Conservation (phyloP, 176 grass and related monocot species). For the Poa pratensis region DNA sequence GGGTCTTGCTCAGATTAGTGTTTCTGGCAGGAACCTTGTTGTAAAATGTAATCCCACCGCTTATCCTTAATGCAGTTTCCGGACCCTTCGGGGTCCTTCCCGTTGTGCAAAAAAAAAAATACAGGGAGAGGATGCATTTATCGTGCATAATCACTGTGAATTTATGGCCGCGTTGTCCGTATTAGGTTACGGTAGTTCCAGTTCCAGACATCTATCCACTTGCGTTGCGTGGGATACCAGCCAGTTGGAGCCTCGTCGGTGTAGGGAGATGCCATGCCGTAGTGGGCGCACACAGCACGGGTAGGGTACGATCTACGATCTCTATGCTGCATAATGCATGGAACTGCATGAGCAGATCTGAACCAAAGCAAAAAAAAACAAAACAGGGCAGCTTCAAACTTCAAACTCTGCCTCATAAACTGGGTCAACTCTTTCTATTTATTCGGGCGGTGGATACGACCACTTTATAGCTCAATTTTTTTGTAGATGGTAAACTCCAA, state of each 20-base stretch:
- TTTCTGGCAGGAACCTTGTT: too few relatives aligned
- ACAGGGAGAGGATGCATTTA: not conserved
- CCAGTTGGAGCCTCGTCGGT: not conserved
- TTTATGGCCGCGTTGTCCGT: not conserved
- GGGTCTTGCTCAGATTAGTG: too few relatives aligned
- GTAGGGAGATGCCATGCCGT: not conserved
- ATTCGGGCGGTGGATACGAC: too few relatives aligned
- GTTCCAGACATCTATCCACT: not conserved
- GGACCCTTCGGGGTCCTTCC: too few relatives aligned
- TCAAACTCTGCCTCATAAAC: too few relatives aligned
- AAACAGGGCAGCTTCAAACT: too few relatives aligned
- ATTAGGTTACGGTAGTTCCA: not conserved
- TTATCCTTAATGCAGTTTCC: too few relatives aligned
- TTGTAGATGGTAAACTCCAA: not conserved
- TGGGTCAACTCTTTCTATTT: too few relatives aligned
- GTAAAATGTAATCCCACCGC: too few relatives aligned
- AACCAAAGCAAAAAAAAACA: not conserved
- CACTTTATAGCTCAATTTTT: not conserved
- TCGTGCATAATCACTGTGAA: not conserved
- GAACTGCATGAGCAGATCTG: not conserved
- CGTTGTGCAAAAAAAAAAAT: too few relatives aligned
- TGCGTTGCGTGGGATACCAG: not conserved
- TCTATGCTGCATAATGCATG: not conserved
- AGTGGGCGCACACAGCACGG: conserved; percentile 14
- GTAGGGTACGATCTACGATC: not conserved